phyloP scores from a whole-genome alignment of 2,329 filamentous ascomycete genomes.

The Nemania sp. region DNA sequence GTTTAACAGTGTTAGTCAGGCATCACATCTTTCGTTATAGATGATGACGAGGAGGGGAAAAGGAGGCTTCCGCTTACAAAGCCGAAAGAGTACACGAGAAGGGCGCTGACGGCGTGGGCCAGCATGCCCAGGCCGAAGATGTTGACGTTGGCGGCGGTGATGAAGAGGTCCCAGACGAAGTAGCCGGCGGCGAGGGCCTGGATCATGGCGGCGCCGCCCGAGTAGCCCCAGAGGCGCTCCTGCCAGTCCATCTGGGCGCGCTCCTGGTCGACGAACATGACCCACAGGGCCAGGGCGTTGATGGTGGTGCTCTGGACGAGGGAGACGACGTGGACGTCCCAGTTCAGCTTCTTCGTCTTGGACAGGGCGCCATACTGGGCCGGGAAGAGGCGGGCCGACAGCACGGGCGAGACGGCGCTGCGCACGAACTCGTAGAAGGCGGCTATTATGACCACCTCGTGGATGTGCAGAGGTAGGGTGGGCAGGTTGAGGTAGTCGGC shows the following conservation, averaged over 20 bases:
- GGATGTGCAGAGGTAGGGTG: slow-evolving; percentile 79
- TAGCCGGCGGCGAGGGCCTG: slow-evolving; percentile 84
- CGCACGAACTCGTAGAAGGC: slow-evolving; percentile 77
- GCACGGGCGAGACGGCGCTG: slow-evolving; percentile 72
- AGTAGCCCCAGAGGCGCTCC: slow-evolving; percentile 82
- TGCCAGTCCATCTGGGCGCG: slow-evolving; percentile 73
- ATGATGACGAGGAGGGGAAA: slow-evolving; percentile 1
- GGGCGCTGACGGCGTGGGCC: slow-evolving; percentile 79
- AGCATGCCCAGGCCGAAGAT: slow-evolving; percentile 83
- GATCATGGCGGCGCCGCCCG: slow-evolving; percentile 76
- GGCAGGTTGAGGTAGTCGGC: slow-evolving; percentile 71
- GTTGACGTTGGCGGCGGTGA: slow-evolving; percentile 74
- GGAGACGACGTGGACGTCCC: slow-evolving; percentile 89
- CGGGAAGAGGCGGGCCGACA: slow-evolving; percentile 74
- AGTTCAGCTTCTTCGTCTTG: slow-evolving; percentile 76
- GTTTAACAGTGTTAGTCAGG: slow-evolving; percentile 25
- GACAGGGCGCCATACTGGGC: slow-evolving; percentile 72
- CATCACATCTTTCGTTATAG: too few species aligned
- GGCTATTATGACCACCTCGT: slow-evolving; percentile 77
- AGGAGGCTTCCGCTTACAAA: slow-evolving; percentile 70
- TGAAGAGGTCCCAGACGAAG: slow-evolving; percentile 83
- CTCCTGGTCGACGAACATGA: slow-evolving; percentile 76
- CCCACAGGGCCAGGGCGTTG: slow-evolving; percentile 78
- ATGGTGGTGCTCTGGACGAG: slow-evolving; percentile 81
- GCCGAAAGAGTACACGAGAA: slow-evolving; percentile 80